phyloP scores from a whole-genome alignment of 257 asterid species.

The Capsicum rhomboideum region DNA sequence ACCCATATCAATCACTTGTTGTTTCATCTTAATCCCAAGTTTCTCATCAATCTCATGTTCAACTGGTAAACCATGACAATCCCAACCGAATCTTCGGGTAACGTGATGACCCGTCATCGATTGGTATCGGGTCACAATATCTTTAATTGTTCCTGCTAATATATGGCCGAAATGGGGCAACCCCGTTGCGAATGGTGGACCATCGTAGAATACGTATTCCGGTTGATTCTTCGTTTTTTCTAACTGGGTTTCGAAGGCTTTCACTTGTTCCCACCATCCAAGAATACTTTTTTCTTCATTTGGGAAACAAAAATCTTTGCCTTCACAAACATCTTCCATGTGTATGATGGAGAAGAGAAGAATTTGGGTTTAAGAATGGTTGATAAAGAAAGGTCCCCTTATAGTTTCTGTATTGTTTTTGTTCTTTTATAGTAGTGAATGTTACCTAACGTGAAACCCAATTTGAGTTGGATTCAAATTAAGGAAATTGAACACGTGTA shows the following conservation, averaged over 20 bases:
- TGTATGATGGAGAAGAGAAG: too few species aligned
- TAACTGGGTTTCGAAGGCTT: conserved; percentile 82
- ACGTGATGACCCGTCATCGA: conserved; percentile 95
- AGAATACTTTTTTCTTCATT: conserved; percentile 66
- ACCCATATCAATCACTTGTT: conserved; percentile 77
- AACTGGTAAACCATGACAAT: conserved; percentile 94
- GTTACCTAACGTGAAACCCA: too few species aligned
- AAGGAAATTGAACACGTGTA: too few species aligned
- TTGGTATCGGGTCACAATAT: conserved; percentile 86
- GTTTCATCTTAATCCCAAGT: conserved; percentile 53
- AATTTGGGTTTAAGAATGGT: too few species aligned
- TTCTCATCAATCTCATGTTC: conserved; percentile 81
- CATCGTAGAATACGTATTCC: conserved; percentile 89
- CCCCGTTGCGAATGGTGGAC: conserved; percentile 98
- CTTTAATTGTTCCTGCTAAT: conserved; percentile 90
- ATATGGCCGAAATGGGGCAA: conserved; percentile 97
- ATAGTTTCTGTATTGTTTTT: too few species aligned
- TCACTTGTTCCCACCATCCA: conserved; percentile 54
- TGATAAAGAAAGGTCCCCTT: too few species aligned
- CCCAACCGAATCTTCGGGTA: conserved; percentile 95
- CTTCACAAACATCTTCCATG: conserved; percentile 96
- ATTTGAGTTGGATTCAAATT: too few species aligned
- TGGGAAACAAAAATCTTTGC: conserved; percentile 87
- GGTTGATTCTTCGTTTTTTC: conserved; percentile 60
- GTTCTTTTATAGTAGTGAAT: too few species aligned